Evolutionary conservation across 1,284 basidiomycete species (phyloP), one percentile per base, ranked within the genome.

Genomic region (Schizophyllum commune): DNA sequence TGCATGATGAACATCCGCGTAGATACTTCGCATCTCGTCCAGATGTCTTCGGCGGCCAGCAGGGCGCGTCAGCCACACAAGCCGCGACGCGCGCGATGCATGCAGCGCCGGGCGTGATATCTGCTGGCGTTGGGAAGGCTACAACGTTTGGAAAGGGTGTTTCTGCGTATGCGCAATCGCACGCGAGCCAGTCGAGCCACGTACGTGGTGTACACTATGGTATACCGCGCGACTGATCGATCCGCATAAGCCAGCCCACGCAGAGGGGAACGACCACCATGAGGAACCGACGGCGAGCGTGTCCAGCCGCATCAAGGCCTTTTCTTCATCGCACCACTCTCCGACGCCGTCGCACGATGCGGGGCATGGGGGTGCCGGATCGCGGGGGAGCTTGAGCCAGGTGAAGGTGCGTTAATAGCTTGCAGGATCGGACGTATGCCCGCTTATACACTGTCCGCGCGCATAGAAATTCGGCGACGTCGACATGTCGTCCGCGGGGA

Each of bases 1-100:
- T 56, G 55, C 47, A n/a, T 13, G 17, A 34, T 22, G 58, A 4
- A 47, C 20, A 51, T 55, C 53, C 21, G 21, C 39, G 19, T 67
- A 91, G 89, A 68, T 92, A 92, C 74, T 91, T 92, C 72, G 73
- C 83, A 55, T 83, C 88, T 22, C 85, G 90, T 56, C 90, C 89
- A 52, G 86, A 90, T 61, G 76, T 91, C 59, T 74, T 79, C 57
- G 67, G 65, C 58, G 66, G 62, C 32, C 19, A 56, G 9, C 19
- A 20, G 17, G 80, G 79, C 2, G 75, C 77, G 6, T 77, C 81
- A 53, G 79, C 78, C 22, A 76, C 81, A 9, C 77, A 80, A 59
- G 74, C 75, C 32, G 82, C 83, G 5, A 68, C 86, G 60, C 74
- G 75, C 52, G 68, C 77, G 20, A 78, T 78, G 60, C 74, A 78